Base-by-base conservation (phyloP, 2,329 filamentous ascomycete genomes). In the Aspergillus sp. region DNA sequence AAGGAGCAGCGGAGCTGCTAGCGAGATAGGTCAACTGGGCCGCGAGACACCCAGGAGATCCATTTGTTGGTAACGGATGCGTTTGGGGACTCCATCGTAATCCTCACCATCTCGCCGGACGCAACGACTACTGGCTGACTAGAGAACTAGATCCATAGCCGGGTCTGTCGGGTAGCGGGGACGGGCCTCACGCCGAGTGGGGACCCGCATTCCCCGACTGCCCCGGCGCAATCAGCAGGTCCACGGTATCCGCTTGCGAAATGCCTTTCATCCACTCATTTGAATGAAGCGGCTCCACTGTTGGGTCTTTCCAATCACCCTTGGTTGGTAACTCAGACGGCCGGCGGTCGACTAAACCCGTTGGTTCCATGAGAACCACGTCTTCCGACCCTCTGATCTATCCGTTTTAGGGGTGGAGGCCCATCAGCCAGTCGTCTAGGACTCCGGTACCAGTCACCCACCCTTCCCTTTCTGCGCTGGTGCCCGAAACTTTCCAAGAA, bases 161-260 rank as follows among this genome's bases (percentile, higher is more conserved):
- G 55, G 63, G 38, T 43, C 56, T 39, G 64, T 62, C 55, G 61
- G 65, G 63, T 59, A 65, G 59, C 58, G 59, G 64, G 63, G 64
- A 68, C 65, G 65, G 66, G 60, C 63, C 63, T 45, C 61, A 51
- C 57, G 54, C 57, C 55, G 61, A 65, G 67, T 69, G 68, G 68
- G 56, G 63, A 47, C 60, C 67, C 66, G 67, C 58, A 57, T 70
- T 70, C 68, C 68, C 68, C 68, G 67, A 65, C 36, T 43, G 43
- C 55, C 56, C 48, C 60, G 58, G 58, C 45, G 59, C 58, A 59
- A 61, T 60, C 51, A 62, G 21, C 55, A 57, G 59, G 54, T 57
- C 64, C 65, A 65, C 51, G 45, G 28, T 47, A 57, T 39, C 57
- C 51, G 52, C 55, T 23, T 53, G 32, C 49, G 30, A 28, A 36